Base-by-base conservation (phyloP, 768 basidiomycete genomes). In the Tulasnella sp. region DNA sequence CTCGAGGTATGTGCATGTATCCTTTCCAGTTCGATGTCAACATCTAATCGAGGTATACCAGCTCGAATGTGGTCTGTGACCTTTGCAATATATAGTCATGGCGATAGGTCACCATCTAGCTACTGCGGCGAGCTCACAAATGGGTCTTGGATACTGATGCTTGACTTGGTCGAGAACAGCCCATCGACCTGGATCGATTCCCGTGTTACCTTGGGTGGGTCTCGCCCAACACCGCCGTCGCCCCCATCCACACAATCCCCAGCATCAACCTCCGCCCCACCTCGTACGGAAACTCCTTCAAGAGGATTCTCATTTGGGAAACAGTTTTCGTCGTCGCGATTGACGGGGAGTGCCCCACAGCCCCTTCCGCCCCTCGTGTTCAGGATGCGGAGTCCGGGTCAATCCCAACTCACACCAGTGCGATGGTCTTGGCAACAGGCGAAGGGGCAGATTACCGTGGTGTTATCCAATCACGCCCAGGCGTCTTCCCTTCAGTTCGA, bases 1-100 rank as follows among this genome's bases (percentile, higher is more conserved):
- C 83, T 6, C 35, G 72, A 66, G 75, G 77, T 75, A 56, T 14
- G 69, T 58, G 6, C 59, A 12, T 39, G 4, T 11, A 45, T 54
- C 6, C 15, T 55, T 0, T 31, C n/a, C 1, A 17, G 19, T 7
- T 61, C n/a, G 17, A 19, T 2, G 3, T 4, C 49, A 14, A 48
- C 27, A 17, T 15, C 40, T 57, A 9, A 37, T 57, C 8, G 31
- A 35, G 56, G 9, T 50, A 4, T 42, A 15, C 4, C 40, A 81
- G 80, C 74, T 48, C 75, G 82, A 2, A 71, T 82, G 70, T 83
- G 79, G 79, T 63, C 67, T n/a, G 62, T 81, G 17, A 63, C 64
- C 3, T 82, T 82, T 62, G 41, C 67, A 32, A 63, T 69, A 9
- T 58, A 49, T 31, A 17, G 37, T 27, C 42, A 29, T 6, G 50